Conservation (phyloP, 345 rosid genomes). For the Eucalyptus pumila region DNA sequence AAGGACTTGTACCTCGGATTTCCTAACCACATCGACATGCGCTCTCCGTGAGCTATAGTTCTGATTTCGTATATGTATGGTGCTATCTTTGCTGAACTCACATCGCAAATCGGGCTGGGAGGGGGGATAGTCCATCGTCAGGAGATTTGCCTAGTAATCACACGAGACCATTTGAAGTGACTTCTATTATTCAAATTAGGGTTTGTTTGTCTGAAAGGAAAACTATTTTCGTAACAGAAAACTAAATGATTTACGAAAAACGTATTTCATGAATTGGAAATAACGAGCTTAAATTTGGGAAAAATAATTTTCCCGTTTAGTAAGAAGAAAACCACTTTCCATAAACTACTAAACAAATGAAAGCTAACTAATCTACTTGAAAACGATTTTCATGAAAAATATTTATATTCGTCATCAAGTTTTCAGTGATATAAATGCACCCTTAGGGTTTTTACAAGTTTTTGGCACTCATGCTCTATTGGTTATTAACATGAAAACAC, state of each 20-base stretch:
- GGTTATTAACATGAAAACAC: not conserved
- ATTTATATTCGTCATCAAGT: rapidly evolving
- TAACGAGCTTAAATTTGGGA: too few species aligned
- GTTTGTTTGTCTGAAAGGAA: too few species aligned
- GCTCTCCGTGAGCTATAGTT: not conserved
- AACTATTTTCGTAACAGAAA: too few species aligned
- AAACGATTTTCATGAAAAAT: not conserved
- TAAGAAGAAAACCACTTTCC: too few species aligned
- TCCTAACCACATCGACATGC: not conserved
- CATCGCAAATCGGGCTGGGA: not conserved
- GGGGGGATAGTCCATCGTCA: not conserved
- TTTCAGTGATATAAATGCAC: not conserved
- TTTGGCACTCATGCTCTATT: not conserved
- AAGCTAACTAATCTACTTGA: too few species aligned
- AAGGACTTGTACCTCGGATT: not conserved
- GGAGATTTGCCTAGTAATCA: not conserved
- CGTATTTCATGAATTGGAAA: not conserved
- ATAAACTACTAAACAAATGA: too few species aligned
- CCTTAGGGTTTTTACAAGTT: not conserved
- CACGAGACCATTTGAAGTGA: not conserved
- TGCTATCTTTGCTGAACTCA: not conserved
- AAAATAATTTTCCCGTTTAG: too few species aligned
- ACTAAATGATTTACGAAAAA: rapidly evolving
- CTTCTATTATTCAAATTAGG: not conserved
- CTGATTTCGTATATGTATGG: not conserved